These are phyloP conservation scores for Candida bentonensis DNA, from an alignment of 805 yeast genomes.

Conservation along the genomic window DNA sequence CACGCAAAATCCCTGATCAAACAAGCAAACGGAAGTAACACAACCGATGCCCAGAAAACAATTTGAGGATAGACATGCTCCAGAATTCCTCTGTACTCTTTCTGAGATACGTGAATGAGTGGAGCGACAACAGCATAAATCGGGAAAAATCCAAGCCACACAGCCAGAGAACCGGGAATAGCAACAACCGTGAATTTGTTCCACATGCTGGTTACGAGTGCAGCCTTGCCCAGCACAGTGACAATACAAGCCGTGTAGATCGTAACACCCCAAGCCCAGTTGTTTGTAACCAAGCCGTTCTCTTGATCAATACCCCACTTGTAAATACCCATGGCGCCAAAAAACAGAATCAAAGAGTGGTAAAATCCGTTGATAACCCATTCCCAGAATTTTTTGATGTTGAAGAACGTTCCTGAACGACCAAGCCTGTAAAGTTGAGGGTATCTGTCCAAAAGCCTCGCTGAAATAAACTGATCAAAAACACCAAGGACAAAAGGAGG, in stretches of 20 bases:
- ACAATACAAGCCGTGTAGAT: conserved; percentile 74
- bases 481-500: conserved; percentile 97
- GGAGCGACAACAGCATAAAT: conserved; percentile 81
- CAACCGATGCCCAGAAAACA: conserved; percentile 69
- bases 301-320: conserved; percentile 46
- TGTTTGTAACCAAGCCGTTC: conserved; percentile 62
- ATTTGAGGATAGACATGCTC: conserved; percentile 62
- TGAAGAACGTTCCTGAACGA: conserved; percentile 76
- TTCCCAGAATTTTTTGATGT: conserved; percentile 88
- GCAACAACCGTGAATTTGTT: conserved; percentile 84
- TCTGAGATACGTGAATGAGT: conserved; percentile 53
- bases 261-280: conserved; percentile 93
- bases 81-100: conserved; percentile 71
- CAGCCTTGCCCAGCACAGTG: conserved; percentile 91
- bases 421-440: conserved; percentile 90
- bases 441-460: conserved; percentile 75
- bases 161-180: conserved; percentile 79
- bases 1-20: conserved; percentile 78
- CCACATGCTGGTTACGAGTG: conserved; percentile 83
- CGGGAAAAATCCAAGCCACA: conserved; percentile 84
- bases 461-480: conserved; percentile 90
- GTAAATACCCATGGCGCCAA: conserved; percentile 58
- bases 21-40: conserved; percentile 67
- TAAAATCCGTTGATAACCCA: conserved; percentile 94
- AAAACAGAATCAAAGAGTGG: conserved; percentile 76